Evolutionary conservation across 441 rosid species (phyloP).

Genomic region (Corymbia calophylla): DNA sequence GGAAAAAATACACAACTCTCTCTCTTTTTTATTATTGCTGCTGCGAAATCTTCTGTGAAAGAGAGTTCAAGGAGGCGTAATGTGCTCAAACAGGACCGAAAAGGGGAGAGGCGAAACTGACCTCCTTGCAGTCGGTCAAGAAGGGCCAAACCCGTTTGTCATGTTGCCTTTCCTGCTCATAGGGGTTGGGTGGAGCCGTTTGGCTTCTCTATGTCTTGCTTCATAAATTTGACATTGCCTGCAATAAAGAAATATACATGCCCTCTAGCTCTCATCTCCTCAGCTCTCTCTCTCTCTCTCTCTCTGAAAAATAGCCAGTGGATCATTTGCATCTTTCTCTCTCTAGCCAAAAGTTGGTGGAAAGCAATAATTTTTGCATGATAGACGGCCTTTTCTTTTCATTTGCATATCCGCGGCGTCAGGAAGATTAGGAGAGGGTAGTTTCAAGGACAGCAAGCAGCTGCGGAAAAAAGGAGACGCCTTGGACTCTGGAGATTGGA

Average conservation of each 20-base stretch:
- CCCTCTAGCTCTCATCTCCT: not conserved
- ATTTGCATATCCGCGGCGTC: not conserved
- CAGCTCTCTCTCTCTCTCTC: not conserved
- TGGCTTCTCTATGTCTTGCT: not conserved
- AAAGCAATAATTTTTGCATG: not conserved
- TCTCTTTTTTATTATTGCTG: not conserved
- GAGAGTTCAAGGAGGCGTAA: not conserved
- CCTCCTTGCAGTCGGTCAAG: not conserved
- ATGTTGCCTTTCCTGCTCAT: not conserved
- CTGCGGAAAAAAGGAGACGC: not conserved
- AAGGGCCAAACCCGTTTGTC: not conserved
- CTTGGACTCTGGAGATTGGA: slow-evolving; percentile 3
- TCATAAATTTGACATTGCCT: not conserved
- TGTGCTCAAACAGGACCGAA: not conserved
- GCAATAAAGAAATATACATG: not conserved
- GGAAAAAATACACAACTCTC: not conserved
- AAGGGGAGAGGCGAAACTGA: not conserved
- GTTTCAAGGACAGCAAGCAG: not conserved
- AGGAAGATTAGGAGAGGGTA: not conserved
- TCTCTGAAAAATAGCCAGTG: not conserved
- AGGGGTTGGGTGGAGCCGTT: not conserved
- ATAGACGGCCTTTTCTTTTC: not conserved
- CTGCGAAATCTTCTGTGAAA: not conserved
- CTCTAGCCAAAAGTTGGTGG: not conserved
- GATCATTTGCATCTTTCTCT: not conserved